Evolutionary conservation across 805 yeast genomes (phyloP).

Genomic region (Kluyveromyces aestuarii): DNA sequence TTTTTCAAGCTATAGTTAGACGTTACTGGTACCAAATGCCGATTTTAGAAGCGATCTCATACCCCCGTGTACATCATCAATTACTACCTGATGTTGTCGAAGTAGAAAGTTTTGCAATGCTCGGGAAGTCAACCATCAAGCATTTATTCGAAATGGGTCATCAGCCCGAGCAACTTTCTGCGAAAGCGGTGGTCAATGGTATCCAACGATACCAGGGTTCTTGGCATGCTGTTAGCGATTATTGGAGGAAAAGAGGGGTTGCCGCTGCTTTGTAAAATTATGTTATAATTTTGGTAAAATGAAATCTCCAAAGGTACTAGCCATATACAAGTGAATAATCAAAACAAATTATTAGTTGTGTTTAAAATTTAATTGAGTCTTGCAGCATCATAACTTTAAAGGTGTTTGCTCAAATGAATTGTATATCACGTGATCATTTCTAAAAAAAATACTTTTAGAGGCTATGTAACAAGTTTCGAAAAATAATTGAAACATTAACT

Average conservation of each 20-base stretch:
- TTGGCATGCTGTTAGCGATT: slow-evolving; percentile 77
- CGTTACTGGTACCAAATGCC: slow-evolving; percentile 48
- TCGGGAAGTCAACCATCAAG: slow-evolving; percentile 33
- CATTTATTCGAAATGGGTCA: slow-evolving; percentile 42
- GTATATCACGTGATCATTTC: background rate
- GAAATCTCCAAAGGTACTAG: no score
- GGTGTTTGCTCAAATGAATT: no score
- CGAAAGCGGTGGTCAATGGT: slow-evolving; percentile 52
- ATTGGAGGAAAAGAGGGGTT: slow-evolving; percentile 75
- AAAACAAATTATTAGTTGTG: no score
- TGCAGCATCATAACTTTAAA: no score
- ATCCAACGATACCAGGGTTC: slow-evolving; percentile 33
- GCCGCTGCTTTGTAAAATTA: slow-evolving; percentile 11
- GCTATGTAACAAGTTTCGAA: background rate
- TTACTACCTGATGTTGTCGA: slow-evolving; percentile 60
- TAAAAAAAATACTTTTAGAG: background rate
- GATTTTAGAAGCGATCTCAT: slow-evolving; percentile 60
- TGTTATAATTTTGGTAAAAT: no score
- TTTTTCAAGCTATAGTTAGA: slow-evolving; percentile 72
- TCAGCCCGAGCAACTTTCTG: slow-evolving; percentile 31
- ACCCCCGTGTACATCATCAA: slow-evolving; percentile 86
- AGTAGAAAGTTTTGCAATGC: slow-evolving; percentile 44
- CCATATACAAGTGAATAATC: no score
- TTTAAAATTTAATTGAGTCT: no score
- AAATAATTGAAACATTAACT: background rate